Percentiles rank a stretch among this genome's conserved stretches.
Conservation (phyloP, 2,329 filamentous ascomycete species). For the Balansia obtecta region DNA sequence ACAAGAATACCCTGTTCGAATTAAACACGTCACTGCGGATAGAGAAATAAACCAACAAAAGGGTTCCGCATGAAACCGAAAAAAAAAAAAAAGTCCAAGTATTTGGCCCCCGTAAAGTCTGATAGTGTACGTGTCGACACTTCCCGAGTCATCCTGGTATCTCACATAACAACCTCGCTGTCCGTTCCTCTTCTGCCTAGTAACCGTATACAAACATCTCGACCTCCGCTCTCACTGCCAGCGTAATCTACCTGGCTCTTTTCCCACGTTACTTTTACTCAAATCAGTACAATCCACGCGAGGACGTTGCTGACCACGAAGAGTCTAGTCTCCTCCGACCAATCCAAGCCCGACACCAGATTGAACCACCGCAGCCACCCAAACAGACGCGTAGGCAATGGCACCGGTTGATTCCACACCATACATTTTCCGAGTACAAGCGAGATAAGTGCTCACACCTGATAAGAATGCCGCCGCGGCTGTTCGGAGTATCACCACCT, state of each 20-base stretch:
- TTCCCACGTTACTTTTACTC: background rate
- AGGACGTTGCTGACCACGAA: background rate
- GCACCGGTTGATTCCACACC: constrained; percentile 62
- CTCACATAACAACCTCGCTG: background rate
- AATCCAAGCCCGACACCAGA: constrained; percentile 43
- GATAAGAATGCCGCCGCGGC: constrained; percentile 44
- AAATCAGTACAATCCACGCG: background rate
- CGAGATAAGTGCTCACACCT: constrained; percentile 46
- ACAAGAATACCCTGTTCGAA: background rate
- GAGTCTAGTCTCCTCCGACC: constrained; percentile 30
- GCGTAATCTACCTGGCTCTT: background rate
- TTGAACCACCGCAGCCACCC: constrained; percentile 52
- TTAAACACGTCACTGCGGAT: background rate
- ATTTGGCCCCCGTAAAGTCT: background rate
- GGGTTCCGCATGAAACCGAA: background rate
- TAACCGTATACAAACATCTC: background rate
- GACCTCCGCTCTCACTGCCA: background rate
- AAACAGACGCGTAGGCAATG: constrained; percentile 58
- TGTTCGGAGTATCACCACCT: constrained; percentile 54
- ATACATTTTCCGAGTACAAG: constrained; percentile 52
- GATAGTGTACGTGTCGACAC: background rate
- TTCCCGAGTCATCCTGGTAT: background rate
- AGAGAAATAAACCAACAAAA: background rate
- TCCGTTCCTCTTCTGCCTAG: background rate
- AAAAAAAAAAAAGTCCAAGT: background rate